Percentiles rank a stretch among this genome's conserved stretches.
Evolutionary conservation across 345 rosid genomes (phyloP).

Genomic region (Aurinia saxatilis): DNA sequence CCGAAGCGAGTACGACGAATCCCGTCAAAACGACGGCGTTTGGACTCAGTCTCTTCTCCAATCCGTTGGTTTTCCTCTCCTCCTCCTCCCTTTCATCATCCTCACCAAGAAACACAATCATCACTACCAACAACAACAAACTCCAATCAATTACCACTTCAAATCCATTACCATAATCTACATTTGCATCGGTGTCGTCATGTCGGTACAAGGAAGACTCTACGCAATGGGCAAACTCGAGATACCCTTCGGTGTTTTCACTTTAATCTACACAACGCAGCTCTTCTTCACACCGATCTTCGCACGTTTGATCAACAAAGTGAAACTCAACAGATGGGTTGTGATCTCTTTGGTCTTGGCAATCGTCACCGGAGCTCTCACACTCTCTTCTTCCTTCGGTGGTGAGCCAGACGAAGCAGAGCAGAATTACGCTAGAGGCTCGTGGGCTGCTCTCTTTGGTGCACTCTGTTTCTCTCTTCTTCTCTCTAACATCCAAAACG

Average conservation of each 20-base stretch:
- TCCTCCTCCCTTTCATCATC: constrained; percentile 24
- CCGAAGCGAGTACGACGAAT: constrained; percentile 1
- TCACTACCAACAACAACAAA: not conserved
- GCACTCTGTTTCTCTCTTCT: constrained; percentile 22
- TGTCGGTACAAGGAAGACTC: constrained; percentile 26
- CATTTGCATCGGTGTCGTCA: constrained; percentile 18
- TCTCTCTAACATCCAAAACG: constrained; percentile 28
- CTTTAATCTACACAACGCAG: constrained; percentile 27
- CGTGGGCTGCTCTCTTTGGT: constrained; percentile 25
- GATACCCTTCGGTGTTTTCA: constrained; percentile 14
- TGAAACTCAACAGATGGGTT: constrained; percentile 24
- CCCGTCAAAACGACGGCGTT: constrained; percentile 24
- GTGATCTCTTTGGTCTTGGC: constrained; percentile 21
- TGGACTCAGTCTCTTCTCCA: constrained; percentile 30
- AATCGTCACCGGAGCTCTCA: constrained; percentile 32
- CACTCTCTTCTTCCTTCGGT: constrained; percentile 27
- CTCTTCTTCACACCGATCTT: constrained; percentile 25
- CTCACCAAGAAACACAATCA: not conserved
- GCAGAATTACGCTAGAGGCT: constrained; percentile 11
- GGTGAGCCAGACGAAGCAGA: constrained; percentile 26
- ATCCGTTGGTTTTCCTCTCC: constrained; percentile 29
- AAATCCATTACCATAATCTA: constrained; percentile 21
- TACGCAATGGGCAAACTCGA: constrained; percentile 20
- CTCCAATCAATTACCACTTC: constrained; percentile 1
- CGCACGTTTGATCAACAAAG: constrained; percentile 15